Evolutionary conservation across 768 basidiomycete species (phyloP).

Genomic region (Leccinum aurantiacum): DNA sequence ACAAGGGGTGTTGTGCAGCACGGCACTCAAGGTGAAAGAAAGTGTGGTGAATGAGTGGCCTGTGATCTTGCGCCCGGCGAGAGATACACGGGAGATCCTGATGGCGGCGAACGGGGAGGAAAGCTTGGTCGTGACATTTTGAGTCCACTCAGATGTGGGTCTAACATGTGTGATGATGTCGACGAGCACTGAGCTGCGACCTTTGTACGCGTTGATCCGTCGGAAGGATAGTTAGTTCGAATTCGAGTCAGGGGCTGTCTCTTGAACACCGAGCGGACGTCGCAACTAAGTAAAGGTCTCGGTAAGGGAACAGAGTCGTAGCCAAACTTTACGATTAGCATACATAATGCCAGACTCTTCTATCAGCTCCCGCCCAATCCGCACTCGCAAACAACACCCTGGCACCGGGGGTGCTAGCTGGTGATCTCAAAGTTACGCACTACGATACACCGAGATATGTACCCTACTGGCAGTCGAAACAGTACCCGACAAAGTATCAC

Average conservation of each 20-base stretch:
- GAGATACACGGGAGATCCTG: conserved; percentile 78
- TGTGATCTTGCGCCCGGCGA: conserved; percentile 71
- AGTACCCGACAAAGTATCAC: neutral
- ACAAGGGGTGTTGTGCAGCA: conserved; percentile 54
- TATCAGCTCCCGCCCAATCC: too few species aligned
- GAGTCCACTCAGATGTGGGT: neutral
- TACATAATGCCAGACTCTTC: too few species aligned
- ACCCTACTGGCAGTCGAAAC: neutral
- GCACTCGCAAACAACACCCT: too few species aligned
- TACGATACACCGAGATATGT: neutral
- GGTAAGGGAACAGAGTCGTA: too few species aligned
- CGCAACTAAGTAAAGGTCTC: too few species aligned
- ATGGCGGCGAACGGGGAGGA: conserved; percentile 32
- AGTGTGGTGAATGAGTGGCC: conserved; percentile 69
- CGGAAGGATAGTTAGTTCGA: too few species aligned
- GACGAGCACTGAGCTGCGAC: too few species aligned
- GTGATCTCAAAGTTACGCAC: neutral
- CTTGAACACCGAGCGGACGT: too few species aligned
- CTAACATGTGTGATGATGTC: neutral
- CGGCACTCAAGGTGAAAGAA: conserved; percentile 74
- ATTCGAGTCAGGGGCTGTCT: too few species aligned
- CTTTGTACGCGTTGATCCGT: too few species aligned
- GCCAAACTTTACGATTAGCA: too few species aligned
- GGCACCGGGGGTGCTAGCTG: too few species aligned
- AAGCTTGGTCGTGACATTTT: conserved; percentile 27